These are phyloP conservation scores for Hanseniaspora pseudoguilliermondii DNA, from an alignment of 805 yeast species.

Conservation along the genomic window DNA sequence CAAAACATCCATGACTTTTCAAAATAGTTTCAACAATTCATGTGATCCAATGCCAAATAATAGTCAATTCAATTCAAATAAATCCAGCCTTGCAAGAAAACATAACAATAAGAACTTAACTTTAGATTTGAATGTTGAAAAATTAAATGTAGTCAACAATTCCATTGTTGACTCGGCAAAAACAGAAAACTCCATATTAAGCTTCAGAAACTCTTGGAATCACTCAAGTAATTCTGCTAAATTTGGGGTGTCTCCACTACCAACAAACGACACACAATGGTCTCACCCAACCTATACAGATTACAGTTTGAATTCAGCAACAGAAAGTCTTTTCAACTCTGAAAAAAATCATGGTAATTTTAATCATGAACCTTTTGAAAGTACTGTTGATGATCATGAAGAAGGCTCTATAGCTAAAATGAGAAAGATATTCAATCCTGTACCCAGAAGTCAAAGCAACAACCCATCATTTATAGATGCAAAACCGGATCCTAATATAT, in stretches of 20 bases:
- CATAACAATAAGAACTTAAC: neutral
- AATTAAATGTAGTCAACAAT: neutral
- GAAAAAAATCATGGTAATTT: neutral
- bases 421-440: neutral
- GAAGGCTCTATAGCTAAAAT: conserved; percentile 4
- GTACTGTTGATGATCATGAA: conserved; percentile 13
- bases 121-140: neutral
- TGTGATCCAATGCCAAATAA: neutral
- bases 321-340: neutral
- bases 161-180: neutral
- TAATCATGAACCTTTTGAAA: neutral
- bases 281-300: neutral
- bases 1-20: neutral
- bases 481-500: conserved; percentile 23
- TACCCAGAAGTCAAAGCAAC: neutral
- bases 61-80: neutral
- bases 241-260: neutral
- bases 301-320: neutral
- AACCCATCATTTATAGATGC: conserved; percentile 16
- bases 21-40: neutral
- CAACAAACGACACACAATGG: neutral
- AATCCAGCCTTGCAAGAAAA: neutral
- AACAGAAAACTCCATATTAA: neutral
- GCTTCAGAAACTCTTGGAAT: neutral
- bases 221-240: neutral